Evolutionary conservation across 1,139 yeast species (phyloP), one percentile per base, ranked within the genome.

Genomic region (Sugiyamaella novakii): DNA sequence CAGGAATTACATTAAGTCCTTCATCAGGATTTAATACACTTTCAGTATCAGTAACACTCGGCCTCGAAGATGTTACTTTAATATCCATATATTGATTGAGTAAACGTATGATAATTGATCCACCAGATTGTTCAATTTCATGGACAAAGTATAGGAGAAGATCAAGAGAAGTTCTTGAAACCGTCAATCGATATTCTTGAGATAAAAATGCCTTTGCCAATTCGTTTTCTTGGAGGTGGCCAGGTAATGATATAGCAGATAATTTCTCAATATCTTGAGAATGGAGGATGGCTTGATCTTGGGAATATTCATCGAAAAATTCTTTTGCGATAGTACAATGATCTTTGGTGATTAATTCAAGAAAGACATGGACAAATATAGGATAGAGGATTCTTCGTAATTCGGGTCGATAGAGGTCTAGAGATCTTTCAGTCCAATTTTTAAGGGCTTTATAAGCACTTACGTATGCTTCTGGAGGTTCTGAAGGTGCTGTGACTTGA

Each of bases 61-160:
- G 73, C 14, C 72, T 60, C n/a, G 66, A 59, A 10, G 69, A 54
- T 2, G 68, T 61, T 17, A 72, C 82, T 53, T 81, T 77, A 8
- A 95, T 85, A 52, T 87, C 83, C 58, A 94, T 75, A 64, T 88
- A 83, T 68, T 89, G 92, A 69, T 92, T 92, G 55, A 94, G 83
- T 47, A 89, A 78, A 57, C 96, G 76, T 49, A 92, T 87, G 49
- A 91, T 75, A 40, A 91, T 78, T 2, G 94, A 85, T 3, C 98
- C 98, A 31, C 98, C 98, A 47, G 84, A 84, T 6, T 87, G 86
- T 68, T 89, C 98, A 63, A 88, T 87, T 63, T 92, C 98, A 65
- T 88, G 95, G 51, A 94, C 71, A 60, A 89, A 92, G 65, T 87
- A 87, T 46, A 94, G 73, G 58, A 92, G 76, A 58, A 92, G 72